phyloP scores from a whole-genome alignment of 1,284 basidiomycete species.

The Naganishia albida region DNA sequence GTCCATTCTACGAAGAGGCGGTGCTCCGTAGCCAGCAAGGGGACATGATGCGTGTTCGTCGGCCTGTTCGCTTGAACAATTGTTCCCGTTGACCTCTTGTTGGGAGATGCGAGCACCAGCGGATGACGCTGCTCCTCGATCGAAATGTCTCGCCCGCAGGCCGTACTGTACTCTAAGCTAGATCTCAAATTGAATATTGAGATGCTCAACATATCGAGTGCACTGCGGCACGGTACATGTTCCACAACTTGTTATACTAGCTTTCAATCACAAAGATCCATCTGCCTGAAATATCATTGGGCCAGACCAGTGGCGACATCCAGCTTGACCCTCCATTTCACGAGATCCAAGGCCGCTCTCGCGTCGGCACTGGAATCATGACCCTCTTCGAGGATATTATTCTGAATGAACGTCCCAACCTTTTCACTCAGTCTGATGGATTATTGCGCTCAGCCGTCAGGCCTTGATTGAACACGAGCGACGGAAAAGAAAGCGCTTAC shows the following conservation, averaged over 20 bases:
- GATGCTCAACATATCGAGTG: too few species aligned
- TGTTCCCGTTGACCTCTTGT: neutral
- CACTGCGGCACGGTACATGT: too few species aligned
- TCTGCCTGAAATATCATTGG: neutral
- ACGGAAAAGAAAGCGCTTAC: conserved; percentile 56
- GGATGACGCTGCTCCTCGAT: too few species aligned
- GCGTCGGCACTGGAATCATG: conserved; percentile 86
- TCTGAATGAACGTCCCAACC: conserved; percentile 73
- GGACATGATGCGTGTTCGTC: neutral
- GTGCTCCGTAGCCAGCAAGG: neutral
- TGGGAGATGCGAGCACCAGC: neutral
- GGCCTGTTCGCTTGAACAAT: neutral
- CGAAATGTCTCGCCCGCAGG: neutral
- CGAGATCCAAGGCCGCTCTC: conserved; percentile 75
- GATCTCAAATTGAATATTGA: too few species aligned
- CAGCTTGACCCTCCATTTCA: conserved; percentile 57
- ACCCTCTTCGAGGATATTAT: conserved; percentile 67
- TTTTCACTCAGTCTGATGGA: conserved; percentile 69
- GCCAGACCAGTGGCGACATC: conserved; percentile 33
- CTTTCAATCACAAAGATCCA: too few species aligned
- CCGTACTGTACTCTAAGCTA: too few species aligned
- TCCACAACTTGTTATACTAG: too few species aligned
- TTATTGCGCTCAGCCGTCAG: neutral
- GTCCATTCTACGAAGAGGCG: neutral
- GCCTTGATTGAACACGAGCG: neutral